Evolutionary conservation across 2,329 filamentous ascomycete species (phyloP).

Genomic region (Fusarium temperatum): DNA sequence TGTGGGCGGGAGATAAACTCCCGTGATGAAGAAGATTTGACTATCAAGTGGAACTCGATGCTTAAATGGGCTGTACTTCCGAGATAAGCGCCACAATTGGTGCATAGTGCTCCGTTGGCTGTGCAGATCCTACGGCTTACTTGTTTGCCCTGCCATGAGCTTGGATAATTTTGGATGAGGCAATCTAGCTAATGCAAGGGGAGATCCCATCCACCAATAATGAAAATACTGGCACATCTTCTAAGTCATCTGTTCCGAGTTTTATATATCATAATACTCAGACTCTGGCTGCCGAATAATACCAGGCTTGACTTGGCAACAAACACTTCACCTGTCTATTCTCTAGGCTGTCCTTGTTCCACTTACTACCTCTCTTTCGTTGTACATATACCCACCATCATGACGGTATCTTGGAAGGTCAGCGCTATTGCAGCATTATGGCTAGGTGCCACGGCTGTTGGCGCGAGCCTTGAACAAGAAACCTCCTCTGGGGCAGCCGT

Average conservation of each 20-base stretch:
- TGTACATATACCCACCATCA: neutral
- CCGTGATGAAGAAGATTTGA: neutral
- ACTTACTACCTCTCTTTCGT: neutral
- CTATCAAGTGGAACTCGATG: neutral
- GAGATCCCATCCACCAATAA: neutral
- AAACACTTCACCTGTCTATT: neutral
- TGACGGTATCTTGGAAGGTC: neutral
- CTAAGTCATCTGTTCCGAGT: too few relatives aligned
- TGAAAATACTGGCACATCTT: too few relatives aligned
- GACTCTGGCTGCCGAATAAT: neutral
- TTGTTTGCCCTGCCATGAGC: neutral
- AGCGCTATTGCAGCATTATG: neutral
- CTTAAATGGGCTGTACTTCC: neutral
- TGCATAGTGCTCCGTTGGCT: neutral
- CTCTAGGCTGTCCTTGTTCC: rapidly evolving
- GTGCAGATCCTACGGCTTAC: neutral
- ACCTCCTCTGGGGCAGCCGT: neutral
- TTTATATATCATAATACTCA: neutral
- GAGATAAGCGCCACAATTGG: neutral
- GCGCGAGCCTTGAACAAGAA: neutral
- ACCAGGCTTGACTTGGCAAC: neutral
- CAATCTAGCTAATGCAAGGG: neutral
- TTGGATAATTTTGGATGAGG: neutral
- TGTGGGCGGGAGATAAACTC: neutral
- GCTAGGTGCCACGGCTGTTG: neutral